These are phyloP conservation scores for Aspergillus sp. DNA, from an alignment of 2,329 filamentous ascomycete species.

Conservation along the genomic window DNA sequence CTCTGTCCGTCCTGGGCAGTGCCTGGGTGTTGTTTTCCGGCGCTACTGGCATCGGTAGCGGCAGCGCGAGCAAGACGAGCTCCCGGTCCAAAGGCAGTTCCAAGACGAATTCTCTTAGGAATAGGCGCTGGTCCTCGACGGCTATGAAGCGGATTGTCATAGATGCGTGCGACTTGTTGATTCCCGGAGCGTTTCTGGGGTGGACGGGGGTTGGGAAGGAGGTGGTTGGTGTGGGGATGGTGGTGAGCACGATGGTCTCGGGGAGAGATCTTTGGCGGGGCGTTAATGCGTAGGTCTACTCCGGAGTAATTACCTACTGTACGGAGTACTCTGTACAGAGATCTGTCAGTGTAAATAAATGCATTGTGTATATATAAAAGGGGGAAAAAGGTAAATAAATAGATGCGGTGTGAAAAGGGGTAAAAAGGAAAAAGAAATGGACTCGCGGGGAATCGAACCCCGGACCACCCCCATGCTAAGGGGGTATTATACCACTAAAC, in stretches of 20 bases:
- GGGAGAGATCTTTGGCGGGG: not conserved
- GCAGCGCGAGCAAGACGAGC: not conserved
- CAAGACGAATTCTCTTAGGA: too few relatives aligned
- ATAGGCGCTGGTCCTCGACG: not conserved
- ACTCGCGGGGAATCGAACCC: constrained; percentile 44
- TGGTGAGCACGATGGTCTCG: constrained; percentile 52
- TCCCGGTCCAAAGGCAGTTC: too few relatives aligned
- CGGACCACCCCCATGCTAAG: constrained; percentile 43
- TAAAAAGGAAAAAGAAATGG: constrained; percentile 23
- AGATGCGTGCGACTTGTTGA: constrained; percentile 52
- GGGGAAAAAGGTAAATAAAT: too few relatives aligned
- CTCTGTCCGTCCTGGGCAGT: constrained; percentile 38
- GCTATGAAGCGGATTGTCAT: constrained; percentile 45
- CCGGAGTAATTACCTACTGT: too few relatives aligned
- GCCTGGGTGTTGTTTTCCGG: constrained; percentile 9
- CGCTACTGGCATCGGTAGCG: not conserved
- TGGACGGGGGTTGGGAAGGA: constrained; percentile 49
- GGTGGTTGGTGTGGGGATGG: constrained; percentile 49
- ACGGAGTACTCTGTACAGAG: too few relatives aligned
- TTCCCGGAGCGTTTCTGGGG: constrained; percentile 53
- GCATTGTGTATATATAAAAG: too few relatives aligned
- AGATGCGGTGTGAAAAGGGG: too few relatives aligned
- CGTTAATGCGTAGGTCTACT: not conserved
- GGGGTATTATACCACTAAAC: constrained; percentile 44
- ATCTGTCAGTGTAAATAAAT: too few relatives aligned